phyloP scores from a whole-genome alignment of 177 flowering plant genomes.

The Tripterygium wilfordii region DNA sequence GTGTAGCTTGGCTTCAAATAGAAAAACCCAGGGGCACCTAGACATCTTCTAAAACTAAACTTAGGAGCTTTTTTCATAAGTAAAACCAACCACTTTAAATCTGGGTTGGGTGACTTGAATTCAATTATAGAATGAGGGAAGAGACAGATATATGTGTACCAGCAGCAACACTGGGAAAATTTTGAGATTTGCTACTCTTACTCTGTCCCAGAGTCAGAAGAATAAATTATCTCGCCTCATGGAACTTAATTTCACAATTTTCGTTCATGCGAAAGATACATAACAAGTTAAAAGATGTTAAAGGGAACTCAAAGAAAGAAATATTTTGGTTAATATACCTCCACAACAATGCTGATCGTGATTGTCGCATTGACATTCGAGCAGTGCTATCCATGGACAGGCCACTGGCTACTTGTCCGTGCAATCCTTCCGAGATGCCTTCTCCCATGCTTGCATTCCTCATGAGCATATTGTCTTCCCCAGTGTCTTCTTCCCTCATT shows the following conservation, averaged over 20 bases:
- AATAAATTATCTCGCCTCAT: not conserved
- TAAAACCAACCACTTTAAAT: no score
- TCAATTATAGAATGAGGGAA: no score
- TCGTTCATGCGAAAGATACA: no score
- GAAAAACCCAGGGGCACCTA: no score
- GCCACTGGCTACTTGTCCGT: slow-evolving; percentile 29
- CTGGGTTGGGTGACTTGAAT: no score
- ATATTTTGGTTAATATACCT: slow-evolving; percentile 36
- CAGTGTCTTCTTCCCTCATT: slow-evolving; percentile 94
- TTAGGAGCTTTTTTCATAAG: no score
- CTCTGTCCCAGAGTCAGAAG: not conserved
- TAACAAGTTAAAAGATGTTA: not conserved
- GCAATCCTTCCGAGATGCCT: slow-evolving; percentile 39
- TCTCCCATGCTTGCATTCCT: slow-evolving; percentile 49
- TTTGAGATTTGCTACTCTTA: not conserved
- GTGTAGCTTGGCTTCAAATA: no score
- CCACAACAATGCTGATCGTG: slow-evolving; percentile 91
- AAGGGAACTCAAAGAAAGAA: not conserved
- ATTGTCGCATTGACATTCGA: slow-evolving; percentile 50
- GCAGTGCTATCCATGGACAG: slow-evolving; percentile 31
- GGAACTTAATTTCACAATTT: no score
- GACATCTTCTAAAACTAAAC: no score
- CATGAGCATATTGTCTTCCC: slow-evolving; percentile 66
- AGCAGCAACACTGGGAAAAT: no score
- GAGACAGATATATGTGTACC: no score